Conservation (phyloP, 305 asterid species). For the Solanum hybrid region DNA sequence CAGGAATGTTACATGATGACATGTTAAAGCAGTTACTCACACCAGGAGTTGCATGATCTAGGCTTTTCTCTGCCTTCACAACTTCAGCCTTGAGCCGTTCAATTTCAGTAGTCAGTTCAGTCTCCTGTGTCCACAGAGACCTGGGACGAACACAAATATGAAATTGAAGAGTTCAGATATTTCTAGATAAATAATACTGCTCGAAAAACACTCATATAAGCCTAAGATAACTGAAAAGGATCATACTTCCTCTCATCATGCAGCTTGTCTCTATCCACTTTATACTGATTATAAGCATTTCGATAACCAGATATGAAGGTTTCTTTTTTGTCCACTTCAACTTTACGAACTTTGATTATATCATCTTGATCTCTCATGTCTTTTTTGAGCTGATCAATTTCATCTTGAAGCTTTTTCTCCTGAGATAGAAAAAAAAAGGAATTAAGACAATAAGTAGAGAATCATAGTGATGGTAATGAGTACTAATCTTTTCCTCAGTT, state of each 20-base stretch:
- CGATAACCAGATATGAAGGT: slow-evolving; percentile 69
- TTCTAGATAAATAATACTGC: background rate
- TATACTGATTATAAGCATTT: slow-evolving; percentile 52
- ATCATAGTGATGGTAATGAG: background rate
- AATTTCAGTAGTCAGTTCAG: slow-evolving; percentile 62
- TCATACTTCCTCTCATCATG: slow-evolving; percentile 86
- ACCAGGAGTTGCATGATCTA: slow-evolving; percentile 96
- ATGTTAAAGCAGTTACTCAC: slow-evolving; percentile 39
- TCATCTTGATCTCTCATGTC: slow-evolving; percentile 63
- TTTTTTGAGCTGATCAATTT: slow-evolving; percentile 63
- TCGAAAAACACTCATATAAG: background rate
- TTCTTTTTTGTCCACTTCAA: slow-evolving; percentile 52
- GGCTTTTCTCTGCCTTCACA: slow-evolving; percentile 86
- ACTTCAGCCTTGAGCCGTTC: slow-evolving; percentile 80
- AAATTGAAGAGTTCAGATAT: slow-evolving; percentile 9
- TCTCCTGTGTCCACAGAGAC: slow-evolving; percentile 83
- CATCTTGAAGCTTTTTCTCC: slow-evolving; percentile 74
- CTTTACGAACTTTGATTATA: slow-evolving; percentile 51
- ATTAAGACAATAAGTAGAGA: background rate
- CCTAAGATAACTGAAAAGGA: slow-evolving; percentile 7
- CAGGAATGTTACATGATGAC: background rate
- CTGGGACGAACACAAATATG: slow-evolving; percentile 27
- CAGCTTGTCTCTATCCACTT: slow-evolving; percentile 61
- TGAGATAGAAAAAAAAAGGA: slow-evolving; percentile 24
- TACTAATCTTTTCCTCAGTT: background rate